Conservation (phyloP, 2,329 filamentous ascomycete genomes). For the Karstenula rhodostoma region DNA sequence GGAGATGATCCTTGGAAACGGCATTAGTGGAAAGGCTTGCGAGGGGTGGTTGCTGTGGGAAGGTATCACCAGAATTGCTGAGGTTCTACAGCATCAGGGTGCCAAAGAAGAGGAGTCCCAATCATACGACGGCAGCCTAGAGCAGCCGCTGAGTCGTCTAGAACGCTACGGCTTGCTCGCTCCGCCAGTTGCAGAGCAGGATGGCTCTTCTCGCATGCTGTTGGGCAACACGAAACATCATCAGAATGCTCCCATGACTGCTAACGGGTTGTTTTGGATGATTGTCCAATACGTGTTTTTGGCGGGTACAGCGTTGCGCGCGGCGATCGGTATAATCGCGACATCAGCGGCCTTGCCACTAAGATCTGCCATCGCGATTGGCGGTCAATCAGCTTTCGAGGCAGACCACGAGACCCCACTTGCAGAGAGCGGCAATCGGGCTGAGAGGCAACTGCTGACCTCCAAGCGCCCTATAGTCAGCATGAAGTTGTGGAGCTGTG, state of each 20-base stretch:
- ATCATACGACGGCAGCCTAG: constrained; percentile 37
- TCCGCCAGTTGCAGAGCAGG: constrained; percentile 38
- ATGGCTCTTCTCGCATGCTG: constrained; percentile 26
- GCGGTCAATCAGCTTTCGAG: constrained; percentile 40
- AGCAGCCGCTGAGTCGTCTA: constrained; percentile 54
- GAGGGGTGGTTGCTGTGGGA: constrained; percentile 93
- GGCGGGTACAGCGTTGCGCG: constrained; percentile 70
- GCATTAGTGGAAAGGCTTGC: constrained; percentile 79
- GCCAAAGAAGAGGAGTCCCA: constrained; percentile 36
- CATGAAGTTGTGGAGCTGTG: constrained; percentile 79
- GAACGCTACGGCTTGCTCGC: constrained; percentile 66
- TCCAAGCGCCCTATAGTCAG: constrained; percentile 71
- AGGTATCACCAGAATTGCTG: constrained; percentile 75
- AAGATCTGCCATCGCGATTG: constrained; percentile 50
- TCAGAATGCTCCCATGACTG: constrained; percentile 26
- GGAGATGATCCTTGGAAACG: constrained; percentile 86
- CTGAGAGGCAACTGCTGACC: constrained; percentile 42
- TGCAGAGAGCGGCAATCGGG: constrained; percentile 37
- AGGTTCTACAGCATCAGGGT: constrained; percentile 52
- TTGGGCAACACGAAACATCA: constrained; percentile 28
- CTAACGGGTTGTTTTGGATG: constrained; percentile 60
- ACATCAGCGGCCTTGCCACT: constrained; percentile 73
- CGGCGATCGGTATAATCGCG: constrained; percentile 69
- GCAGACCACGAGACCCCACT: constrained; percentile 41
- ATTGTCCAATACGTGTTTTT: constrained; percentile 60